Base-by-base conservation (phyloP, 176 grass and related monocot genomes). In the Ensete ventricosum region DNA sequence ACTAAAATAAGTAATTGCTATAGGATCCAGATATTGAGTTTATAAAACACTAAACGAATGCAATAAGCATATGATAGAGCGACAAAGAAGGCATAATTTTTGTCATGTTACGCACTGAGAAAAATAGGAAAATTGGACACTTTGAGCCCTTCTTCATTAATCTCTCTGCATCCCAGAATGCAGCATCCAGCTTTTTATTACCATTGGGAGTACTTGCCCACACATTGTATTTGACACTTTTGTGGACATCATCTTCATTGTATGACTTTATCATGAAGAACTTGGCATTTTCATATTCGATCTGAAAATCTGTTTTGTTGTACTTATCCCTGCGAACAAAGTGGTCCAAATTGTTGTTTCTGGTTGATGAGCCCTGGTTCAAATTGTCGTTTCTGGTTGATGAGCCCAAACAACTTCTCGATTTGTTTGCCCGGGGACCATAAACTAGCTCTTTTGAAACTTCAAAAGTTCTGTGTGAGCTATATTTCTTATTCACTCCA, bases 121-220 rank as follows among this genome's bases (percentile, higher is more conserved):
- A 96, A 54, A 96, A 90, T 19, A 96, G 79, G 81, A 96, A 96
- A 70, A 96, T 76, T 16, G 85, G 87, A 62, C 87, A 96, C 16
- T 82, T 90, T 81, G 71, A 50, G 9, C 58, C 84, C 76, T 86
- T 86, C 25, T 85, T 76, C 55, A 88, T 34, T 55, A 69, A 2
- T 16, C 5, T 34, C 23, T 74, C 53, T 29, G 53, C 22, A 17
- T 19, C 72, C 12, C 72, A 19, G 26, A 55, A 74, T 55, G 20
- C 72, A 55, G 22, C 54, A 17, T 74, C 72, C 22, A 74, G 17
- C 24, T 74, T 74, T 9, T 17, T 57, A 55, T 74, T 74, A 14
- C 72, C 72, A 29, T 29, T 2, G 25, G 52, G 72, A 74, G 72
- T 74, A 74, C 72, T 74, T 74, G 72, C 5, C 72, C 72, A 74